phyloP scores from a whole-genome alignment of 805 yeast species.

The Huiozyma naganishii region DNA sequence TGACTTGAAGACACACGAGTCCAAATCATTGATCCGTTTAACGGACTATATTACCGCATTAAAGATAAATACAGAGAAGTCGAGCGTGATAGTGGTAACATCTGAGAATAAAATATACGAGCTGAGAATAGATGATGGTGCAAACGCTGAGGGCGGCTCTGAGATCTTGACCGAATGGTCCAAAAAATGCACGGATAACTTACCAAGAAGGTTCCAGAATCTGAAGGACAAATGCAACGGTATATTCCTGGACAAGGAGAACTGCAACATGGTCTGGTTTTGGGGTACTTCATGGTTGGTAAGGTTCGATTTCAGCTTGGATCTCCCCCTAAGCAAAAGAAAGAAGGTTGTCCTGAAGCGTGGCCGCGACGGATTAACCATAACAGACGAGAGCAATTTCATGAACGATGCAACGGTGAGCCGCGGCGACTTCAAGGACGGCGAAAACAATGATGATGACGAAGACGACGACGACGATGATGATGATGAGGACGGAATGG shows the following conservation, averaged over 20 bases:
- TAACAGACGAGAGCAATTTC: constrained; percentile 31
- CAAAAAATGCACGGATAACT: constrained; percentile 55
- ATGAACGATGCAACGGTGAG: constrained; percentile 14
- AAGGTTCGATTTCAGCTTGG: constrained; percentile 53
- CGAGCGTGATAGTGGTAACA: constrained; percentile 52
- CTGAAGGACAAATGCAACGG: constrained; percentile 66
- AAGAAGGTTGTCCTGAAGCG: constrained; percentile 29
- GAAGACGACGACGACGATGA: constrained; percentile 1
- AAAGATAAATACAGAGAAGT: constrained; percentile 37
- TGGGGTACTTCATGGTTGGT: constrained; percentile 80
- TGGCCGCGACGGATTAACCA: constrained; percentile 34
- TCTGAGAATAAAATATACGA: constrained; percentile 70
- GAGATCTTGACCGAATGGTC: constrained; percentile 61
- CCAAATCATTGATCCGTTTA: constrained; percentile 44
- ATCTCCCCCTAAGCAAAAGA: constrained; percentile 37
- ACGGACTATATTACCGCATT: constrained; percentile 51
- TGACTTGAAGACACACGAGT: constrained; percentile 19
- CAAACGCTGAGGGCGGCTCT: constrained; percentile 3
- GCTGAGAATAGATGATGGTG: constrained; percentile 31
- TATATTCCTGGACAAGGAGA: constrained; percentile 39
- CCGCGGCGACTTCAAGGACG: too few species aligned
- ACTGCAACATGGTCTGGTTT: constrained; percentile 54
- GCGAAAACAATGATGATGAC: constrained; percentile 23
- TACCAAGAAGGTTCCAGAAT: constrained; percentile 54
- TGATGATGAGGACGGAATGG: constrained; percentile 1